Conservation (phyloP, 2,329 filamentous ascomycete species). For the Cladosporium oxysporum region DNA sequence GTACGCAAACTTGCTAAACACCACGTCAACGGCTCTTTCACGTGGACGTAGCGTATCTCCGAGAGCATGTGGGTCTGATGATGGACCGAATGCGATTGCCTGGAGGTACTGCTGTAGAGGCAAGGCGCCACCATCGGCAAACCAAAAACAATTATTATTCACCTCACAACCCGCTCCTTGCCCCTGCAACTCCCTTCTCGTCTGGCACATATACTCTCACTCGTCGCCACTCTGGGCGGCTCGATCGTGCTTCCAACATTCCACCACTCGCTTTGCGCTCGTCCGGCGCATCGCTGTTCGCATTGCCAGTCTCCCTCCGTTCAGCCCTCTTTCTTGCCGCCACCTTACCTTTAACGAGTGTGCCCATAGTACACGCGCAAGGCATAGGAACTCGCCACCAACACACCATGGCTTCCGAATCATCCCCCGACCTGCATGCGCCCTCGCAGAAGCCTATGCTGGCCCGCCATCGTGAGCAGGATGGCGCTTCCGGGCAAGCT, state of each 20-base stretch:
- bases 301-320: conserved; percentile 19
- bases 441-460: conserved; percentile 36
- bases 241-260: conserved; percentile 2
- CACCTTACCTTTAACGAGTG: conserved; percentile 2
- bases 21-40: too few species aligned
- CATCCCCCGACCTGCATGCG: conserved; percentile 20
- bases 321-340: conserved; percentile 21
- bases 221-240: conserved; percentile 11
- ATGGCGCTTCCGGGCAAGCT: conserved; percentile 28
- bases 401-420: conserved; percentile 37
- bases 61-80: neutral
- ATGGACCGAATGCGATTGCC: neutral
- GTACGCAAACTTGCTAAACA: too few species aligned
- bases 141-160: neutral
- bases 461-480: conserved; percentile 35
- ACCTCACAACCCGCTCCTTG: neutral
- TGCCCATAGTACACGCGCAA: conserved; percentile 16
- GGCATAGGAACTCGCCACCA: conserved; percentile 15
- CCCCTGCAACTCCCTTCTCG: neutral
- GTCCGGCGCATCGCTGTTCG: conserved; percentile 17
- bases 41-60: neutral
- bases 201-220: neutral
- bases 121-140: conserved; percentile 1
- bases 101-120: neutral
- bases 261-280: conserved; percentile 17